Evolutionary conservation across 768 basidiomycete genomes (phyloP).

Genomic region (Hygrophoropsis aurantiaca): DNA sequence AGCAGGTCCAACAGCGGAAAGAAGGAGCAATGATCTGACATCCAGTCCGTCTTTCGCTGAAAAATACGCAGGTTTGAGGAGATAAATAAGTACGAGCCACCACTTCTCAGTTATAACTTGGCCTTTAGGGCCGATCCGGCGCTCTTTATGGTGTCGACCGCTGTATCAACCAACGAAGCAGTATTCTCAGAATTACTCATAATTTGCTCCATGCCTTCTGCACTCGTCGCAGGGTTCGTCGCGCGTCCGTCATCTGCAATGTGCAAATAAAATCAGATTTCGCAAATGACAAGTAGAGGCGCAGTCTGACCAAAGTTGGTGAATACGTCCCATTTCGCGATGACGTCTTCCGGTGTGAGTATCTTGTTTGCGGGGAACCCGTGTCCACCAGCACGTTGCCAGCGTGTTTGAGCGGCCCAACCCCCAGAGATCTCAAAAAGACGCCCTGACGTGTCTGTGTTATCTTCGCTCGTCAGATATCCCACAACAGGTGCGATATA

Average conservation of each 20-base stretch:
- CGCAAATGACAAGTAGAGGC: background rate
- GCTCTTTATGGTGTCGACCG: conserved; percentile 52
- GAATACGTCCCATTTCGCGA: conserved; percentile 78
- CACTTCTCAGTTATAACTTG: conserved; percentile 43
- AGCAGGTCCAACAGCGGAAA: too few relatives aligned
- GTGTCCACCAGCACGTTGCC: conserved; percentile 87
- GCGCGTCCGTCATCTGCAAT: conserved; percentile 72
- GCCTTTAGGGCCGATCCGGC: conserved; percentile 42
- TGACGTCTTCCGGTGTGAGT: conserved; percentile 78
- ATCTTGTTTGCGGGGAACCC: conserved; percentile 81
- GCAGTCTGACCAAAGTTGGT: conserved; percentile 73
- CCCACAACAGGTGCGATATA: conserved; percentile 92
- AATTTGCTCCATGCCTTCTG: conserved; percentile 78
- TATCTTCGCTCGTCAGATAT: conserved; percentile 82
- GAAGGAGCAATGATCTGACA: too few relatives aligned
- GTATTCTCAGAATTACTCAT: conserved; percentile 55
- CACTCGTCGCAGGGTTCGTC: conserved; percentile 73
- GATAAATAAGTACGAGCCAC: background rate
- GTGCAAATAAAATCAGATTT: conserved; percentile 1
- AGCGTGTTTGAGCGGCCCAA: conserved; percentile 89
- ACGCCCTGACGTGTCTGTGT: conserved; percentile 66
- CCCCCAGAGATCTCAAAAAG: conserved; percentile 90
- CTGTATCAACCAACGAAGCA: conserved; percentile 33
- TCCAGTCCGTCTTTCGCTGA: too few relatives aligned
- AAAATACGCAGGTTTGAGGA: too few relatives aligned